phyloP scores from a whole-genome alignment of 139 green algal species.

The Coelastrella sp. region DNA sequence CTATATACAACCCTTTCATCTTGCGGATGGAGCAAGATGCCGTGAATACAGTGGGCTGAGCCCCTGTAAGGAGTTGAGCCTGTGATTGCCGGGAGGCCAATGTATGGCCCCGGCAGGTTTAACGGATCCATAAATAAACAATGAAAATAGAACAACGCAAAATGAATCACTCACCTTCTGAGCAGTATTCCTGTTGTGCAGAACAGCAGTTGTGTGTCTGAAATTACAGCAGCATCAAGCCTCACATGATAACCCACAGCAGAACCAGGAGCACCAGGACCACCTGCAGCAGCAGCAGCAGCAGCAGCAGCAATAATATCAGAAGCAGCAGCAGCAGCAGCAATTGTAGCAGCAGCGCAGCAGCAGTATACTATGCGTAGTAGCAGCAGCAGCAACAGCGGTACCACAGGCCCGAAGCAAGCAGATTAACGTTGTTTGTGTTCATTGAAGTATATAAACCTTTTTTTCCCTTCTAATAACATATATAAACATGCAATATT shows the following conservation, averaged over 20 bases:
- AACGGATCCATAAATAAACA: too few species aligned
- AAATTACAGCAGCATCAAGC: constrained; percentile 78
- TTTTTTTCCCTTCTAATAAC: too few species aligned
- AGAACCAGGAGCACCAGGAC: constrained; percentile 25
- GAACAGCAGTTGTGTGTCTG: constrained; percentile 89
- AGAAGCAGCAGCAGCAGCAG: constrained; percentile 27
- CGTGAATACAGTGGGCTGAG: too few species aligned
- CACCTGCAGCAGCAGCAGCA: not conserved
- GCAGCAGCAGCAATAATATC: not conserved
- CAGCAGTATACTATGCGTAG: not conserved
- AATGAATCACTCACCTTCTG: not conserved
- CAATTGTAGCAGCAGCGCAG: not conserved
- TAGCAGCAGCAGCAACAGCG: not conserved
- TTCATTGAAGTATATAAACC: too few species aligned
- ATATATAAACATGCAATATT: too few species aligned
- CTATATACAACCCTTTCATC: too few species aligned
- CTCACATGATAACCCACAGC: constrained; percentile 93
- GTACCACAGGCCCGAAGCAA: not conserved
- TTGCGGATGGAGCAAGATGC: too few species aligned
- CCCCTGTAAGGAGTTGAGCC: too few species aligned
- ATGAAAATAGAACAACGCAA: too few species aligned
- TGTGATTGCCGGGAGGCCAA: too few species aligned
- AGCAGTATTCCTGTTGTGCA: constrained; percentile 85
- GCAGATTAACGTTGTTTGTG: not conserved
- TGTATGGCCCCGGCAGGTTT: too few species aligned